phyloP scores from a whole-genome alignment of 2,329 filamentous ascomycete species.

The Lojkania enalia region DNA sequence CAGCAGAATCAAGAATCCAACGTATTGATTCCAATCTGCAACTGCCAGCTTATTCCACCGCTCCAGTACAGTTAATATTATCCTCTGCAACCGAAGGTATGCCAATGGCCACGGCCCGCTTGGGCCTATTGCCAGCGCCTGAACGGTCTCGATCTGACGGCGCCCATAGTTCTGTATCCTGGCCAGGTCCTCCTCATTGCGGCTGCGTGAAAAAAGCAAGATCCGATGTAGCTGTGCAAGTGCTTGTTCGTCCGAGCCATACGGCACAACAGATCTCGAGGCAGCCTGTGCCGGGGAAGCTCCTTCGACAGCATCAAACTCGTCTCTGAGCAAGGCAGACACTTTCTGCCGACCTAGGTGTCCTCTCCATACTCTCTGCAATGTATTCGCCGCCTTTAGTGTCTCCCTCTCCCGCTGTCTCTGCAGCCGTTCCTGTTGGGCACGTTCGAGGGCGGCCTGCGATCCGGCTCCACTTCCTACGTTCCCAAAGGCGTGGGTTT shows the following conservation, averaged over 20 bases:
- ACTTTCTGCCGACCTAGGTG: slow-evolving; percentile 64
- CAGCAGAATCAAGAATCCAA: slow-evolving; percentile 24
- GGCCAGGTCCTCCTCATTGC: slow-evolving; percentile 43
- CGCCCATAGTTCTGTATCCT: slow-evolving; percentile 47
- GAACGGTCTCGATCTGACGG: slow-evolving; percentile 40
- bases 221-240: slow-evolving; percentile 48
- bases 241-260: slow-evolving; percentile 44
- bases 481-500: slow-evolving; percentile 74
- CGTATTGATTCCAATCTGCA: slow-evolving; percentile 16
- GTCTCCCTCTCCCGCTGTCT: slow-evolving; percentile 80
- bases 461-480: slow-evolving; percentile 63
- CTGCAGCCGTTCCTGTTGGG: slow-evolving; percentile 80
- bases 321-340: slow-evolving; percentile 54
- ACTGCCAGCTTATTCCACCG: slow-evolving; percentile 19
- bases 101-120: slow-evolving; percentile 46
- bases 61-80: slow-evolving; percentile 42
- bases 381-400: slow-evolving; percentile 69
- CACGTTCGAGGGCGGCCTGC: slow-evolving; percentile 78
- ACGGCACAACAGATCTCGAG: slow-evolving; percentile 25
- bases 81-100: slow-evolving; percentile 47
- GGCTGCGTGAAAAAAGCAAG: slow-evolving; percentile 48
- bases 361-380: slow-evolving; percentile 85
- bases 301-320: slow-evolving; percentile 37
- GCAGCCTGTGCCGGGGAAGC: slow-evolving; percentile 25
- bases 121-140: slow-evolving; percentile 22